Conservation (phyloP, 192 early-diverging fungal species). For the Rhizoclosmatium sp. region DNA sequence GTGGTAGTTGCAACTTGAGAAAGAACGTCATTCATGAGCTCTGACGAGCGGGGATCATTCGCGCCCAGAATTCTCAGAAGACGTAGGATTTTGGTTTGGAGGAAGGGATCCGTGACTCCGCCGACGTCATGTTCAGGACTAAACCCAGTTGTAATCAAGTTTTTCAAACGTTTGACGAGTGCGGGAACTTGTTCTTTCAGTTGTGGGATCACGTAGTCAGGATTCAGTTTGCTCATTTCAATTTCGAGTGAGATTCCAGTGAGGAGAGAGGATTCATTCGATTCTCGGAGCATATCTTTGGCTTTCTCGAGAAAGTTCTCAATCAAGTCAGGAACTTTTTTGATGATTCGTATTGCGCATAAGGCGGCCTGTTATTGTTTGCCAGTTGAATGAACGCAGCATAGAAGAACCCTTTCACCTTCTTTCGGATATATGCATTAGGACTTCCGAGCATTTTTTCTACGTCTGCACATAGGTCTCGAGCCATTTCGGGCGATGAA, state of each 20-base stretch:
- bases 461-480: conserved; percentile 93
- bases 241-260: conserved; percentile 87
- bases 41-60: conserved; percentile 80
- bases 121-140: conserved; percentile 95
- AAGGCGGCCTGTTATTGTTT: conserved; percentile 76
- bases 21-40: conserved; percentile 96
- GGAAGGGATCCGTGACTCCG: conserved; percentile 94
- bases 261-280: conserved; percentile 93
- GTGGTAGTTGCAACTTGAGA: conserved; percentile 97
- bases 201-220: conserved; percentile 71
- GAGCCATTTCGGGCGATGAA: conserved; percentile 91
- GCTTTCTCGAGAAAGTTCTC: conserved; percentile 82
- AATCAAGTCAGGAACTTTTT: conserved; percentile 91
- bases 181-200: conserved; percentile 80
- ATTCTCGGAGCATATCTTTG: conserved; percentile 82
- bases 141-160: conserved; percentile 83
- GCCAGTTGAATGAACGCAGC: not conserved
- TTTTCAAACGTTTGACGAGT: conserved; percentile 87
- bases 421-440: conserved; percentile 95
- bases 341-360: conserved; percentile 88
- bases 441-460: conserved; percentile 90
- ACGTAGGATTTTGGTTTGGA: conserved; percentile 92
- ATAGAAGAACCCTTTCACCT: conserved; percentile 60
- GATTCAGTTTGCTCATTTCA: conserved; percentile 83
- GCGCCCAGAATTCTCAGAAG: conserved; percentile 85